Evolutionary conservation across 495 filamentous ascomycete species (phyloP).

Genomic region (Penicillium cinerascens): DNA sequence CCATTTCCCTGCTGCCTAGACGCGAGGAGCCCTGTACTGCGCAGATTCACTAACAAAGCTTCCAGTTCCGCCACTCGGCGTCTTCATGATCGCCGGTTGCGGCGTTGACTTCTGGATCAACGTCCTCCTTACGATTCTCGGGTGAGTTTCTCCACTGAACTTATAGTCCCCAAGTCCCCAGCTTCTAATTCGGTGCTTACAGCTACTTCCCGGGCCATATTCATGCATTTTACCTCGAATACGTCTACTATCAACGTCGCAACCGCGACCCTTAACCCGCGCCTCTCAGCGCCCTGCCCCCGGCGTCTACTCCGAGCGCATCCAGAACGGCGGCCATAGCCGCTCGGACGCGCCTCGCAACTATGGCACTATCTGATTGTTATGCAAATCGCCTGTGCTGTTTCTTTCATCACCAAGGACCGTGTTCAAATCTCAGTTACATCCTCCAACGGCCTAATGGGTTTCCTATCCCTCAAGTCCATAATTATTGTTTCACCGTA

Average conservation of each 20-base stretch:
- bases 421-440: too few relatives aligned
- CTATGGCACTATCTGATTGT: conserved; percentile 49
- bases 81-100: conserved; percentile 61
- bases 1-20: conserved; percentile 3
- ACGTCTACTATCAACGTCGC: conserved; percentile 74
- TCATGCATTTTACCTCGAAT: conserved; percentile 90
- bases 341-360: conserved; percentile 15
- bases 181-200: neutral
- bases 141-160: conserved; percentile 39
- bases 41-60: conserved; percentile 5
- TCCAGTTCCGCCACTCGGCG: conserved; percentile 61
- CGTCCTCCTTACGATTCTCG: conserved; percentile 58
- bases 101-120: conserved; percentile 64
- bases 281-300: conserved; percentile 52
- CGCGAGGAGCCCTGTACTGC: neutral
- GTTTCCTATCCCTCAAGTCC: neutral
- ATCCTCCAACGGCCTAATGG: too few relatives aligned
- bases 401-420: neutral
- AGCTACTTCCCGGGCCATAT: conserved; percentile 78
- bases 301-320: conserved; percentile 74
- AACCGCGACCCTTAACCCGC: conserved; percentile 53
- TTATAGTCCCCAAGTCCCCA: neutral
- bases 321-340: conserved; percentile 65
- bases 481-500: neutral
- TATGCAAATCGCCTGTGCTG: neutral